Base-by-base conservation (phyloP, 768 basidiomycete species). In the Dentipellis fragilis region DNA sequence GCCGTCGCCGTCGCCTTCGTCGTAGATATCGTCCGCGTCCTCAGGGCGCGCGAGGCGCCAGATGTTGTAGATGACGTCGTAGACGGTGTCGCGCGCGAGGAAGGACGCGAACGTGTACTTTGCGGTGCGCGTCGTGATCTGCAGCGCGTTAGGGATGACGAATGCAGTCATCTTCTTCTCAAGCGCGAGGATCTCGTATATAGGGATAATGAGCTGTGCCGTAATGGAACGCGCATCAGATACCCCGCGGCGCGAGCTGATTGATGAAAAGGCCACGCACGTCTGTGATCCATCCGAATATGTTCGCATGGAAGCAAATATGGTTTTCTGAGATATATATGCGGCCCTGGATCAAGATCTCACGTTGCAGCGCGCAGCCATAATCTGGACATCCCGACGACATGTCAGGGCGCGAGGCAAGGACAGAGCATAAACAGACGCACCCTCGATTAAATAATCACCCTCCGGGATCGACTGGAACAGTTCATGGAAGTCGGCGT, bases 151-250 rank as follows among this genome's bases (percentile, higher is more conserved):
- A 14, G 95, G 95, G 59, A 97, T 97, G 57, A 97, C 92, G 62
- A 93, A 89, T 2, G 95, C 94, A 0, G 95, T 97, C 91, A 94
- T 98, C 65, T 84, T 90, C 80, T 96, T 97, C 66, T 98, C 95
- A 21, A 98, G 80, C 19, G 80, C 73, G 35, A 78, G 84, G 55
- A 97, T 84, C 65, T 96, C 92, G 66, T 84, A 79, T 59, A 96
- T 92, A 7, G 94, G 87, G 56, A 97, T 83, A 45, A 84, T 84
- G 60, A 94, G 75, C 93, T 94, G 29, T 29, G 29, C 29, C 67
- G 10, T 49, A n/a, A 42, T 9, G 22, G 12, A 14, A 48, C 16
- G 54, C 55, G 38, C 53, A 50, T 4, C 29, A 29, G 29, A 29
- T 29, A 29, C 29, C 29, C 29, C 29, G 3, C 7, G 39, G n/a